Base-by-base conservation (phyloP, 1,284 basidiomycete genomes). In the Pseudozyma thailandica region DNA sequence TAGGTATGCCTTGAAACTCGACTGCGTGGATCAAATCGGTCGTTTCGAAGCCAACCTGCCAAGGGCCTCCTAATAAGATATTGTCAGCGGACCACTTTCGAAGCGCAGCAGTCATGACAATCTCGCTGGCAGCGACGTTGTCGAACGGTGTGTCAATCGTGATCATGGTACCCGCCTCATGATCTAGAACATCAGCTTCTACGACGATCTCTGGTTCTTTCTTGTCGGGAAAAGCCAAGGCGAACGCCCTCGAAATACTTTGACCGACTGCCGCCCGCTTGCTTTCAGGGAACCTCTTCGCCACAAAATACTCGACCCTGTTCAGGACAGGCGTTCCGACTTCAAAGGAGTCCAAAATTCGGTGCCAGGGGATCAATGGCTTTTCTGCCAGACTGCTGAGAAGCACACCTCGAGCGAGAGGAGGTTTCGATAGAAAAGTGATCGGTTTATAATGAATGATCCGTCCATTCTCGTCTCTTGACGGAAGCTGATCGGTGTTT, bases 21-120 rank as follows among this genome's bases (percentile, higher is more conserved):
- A 56, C 21, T 0, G 46, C 44, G 0, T 27, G 25, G 20, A 56
- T 26, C 15, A 25, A 18, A 13, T 56, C 47, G 27, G 16, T 7
- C 0, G 41, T 49, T 35, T 49, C 20, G 13, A 56, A 25, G 30
- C 31, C 41, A 3, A 37, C 18, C 12, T 44, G 30, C 46, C 54
- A 56, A 6, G 54, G 54, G 2, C 12, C n/a, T 16, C 54, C 54
- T 6, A 56, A 21, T 1, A 9, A 10, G 8, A 13, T n/a, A 3
- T 18, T 18, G 3, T 6, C 39, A 3, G 30, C 46, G 4, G 28
- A 20, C 54, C 54, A 56, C 1, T 18, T 13, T 16, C 39, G 25
- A 4, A 28, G 0, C 5, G 20, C 16, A 5, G 47, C 54, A 4
- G 26, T 39, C 7, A 26, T n/a, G 1, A 49, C 41, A 3, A 56